Evolutionary conservation across 257 asterid species (phyloP), one percentile per base, ranked within the genome.

Genomic region (Dorcoceras hygrometricum): DNA sequence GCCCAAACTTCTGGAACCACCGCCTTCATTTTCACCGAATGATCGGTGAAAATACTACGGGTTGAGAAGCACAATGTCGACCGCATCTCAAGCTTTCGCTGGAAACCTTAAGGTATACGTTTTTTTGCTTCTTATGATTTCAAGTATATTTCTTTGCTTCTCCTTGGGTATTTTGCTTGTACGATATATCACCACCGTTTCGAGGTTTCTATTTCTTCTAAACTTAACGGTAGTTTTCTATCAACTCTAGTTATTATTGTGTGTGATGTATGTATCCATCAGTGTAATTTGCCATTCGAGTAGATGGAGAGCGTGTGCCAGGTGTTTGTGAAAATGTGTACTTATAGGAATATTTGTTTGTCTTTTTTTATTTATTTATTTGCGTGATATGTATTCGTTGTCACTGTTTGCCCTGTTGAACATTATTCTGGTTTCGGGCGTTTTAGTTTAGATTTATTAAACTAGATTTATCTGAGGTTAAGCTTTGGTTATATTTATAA

Each of bases 41-140:
- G 0, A 34, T 34, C 46, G 46, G 16, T 16, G 16, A 34, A 9
- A 34, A 34, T 34, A 34, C 46, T 8, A 34, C 46, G 14, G 14
- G 19, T 62, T 25, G 32, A 63, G 32, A 27, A 71, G 25, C 43
- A 19, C 59, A 6, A 81, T 81, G 87, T 31, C 85, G 32, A 55
- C 78, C 2, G 78, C 81, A 48, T 75, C 82, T 74, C 86, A 75
- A 62, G 50, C 85, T 53, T 81, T 84, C 72, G 77, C 34, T 53
- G 90, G 90, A 9, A 84, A 84, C 71, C 73, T 84, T 18, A 84
- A 84, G 90, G 90, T 64, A 77, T 24, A 72, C 16, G 19, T 34
- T 57, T 58, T 20, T 28, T 54, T 58, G 11, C 23, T 53, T 46
- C n/a, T 25, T 19, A 34, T 11, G 1, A 6, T 31, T 65, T 5